These are phyloP conservation scores for Eutrema japonicum DNA, from an alignment of 345 rosid species.

Conservation along the genomic window DNA sequence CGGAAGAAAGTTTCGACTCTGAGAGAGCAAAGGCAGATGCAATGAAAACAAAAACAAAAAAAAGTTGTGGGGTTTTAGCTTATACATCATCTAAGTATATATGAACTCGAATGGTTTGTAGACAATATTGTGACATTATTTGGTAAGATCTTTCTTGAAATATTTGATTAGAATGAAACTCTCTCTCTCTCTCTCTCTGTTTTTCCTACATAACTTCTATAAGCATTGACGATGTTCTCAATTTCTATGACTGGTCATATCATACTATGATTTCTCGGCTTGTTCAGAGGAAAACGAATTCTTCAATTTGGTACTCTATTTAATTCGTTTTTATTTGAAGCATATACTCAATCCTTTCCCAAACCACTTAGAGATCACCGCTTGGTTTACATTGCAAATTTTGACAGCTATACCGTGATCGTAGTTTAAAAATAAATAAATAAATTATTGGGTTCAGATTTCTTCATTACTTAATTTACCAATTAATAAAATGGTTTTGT, in stretches of 20 bases:
- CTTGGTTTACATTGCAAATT: too few relatives aligned
- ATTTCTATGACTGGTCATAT: neutral
- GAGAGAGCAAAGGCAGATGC: constrained; percentile 26
- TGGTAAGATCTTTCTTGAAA: constrained; percentile 26
- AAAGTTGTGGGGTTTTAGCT: constrained; percentile 5
- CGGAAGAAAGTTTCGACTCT: constrained; percentile 59
- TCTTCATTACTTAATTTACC: neutral
- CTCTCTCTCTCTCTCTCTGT: neutral
- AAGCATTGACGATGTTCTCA: neutral
- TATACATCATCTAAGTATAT: constrained; percentile 23
- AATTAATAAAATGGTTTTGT: neutral
- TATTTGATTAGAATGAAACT: constrained; percentile 2
- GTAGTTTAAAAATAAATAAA: too few relatives aligned
- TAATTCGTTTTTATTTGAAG: too few relatives aligned
- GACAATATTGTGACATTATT: constrained; percentile 22
- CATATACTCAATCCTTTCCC: too few relatives aligned
- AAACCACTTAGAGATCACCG: too few relatives aligned
- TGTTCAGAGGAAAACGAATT: neutral
- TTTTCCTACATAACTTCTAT: neutral
- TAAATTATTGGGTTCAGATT: neutral
- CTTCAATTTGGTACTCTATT: neutral
- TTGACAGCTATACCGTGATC: too few relatives aligned
- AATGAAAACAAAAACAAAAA: neutral
- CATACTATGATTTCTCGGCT: neutral
- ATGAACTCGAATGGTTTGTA: constrained; percentile 22